Evolutionary conservation across 2,329 filamentous ascomycete species (phyloP).

Genomic region (Dactylellina cionopaga): DNA sequence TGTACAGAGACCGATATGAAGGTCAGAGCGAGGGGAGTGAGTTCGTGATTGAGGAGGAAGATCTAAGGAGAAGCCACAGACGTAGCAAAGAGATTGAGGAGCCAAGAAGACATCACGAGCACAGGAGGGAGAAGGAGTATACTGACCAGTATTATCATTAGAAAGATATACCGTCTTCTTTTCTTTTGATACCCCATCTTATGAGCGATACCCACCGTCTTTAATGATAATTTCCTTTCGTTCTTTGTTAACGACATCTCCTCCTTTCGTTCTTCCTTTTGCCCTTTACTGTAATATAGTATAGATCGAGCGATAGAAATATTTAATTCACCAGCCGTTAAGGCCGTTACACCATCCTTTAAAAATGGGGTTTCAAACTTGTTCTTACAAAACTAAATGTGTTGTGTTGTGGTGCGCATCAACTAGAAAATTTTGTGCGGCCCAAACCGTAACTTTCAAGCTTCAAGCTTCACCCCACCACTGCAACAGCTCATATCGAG

Average conservation of each 20-base stretch:
- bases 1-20: constrained; percentile 73
- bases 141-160: constrained; percentile 3
- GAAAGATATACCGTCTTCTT: not conserved
- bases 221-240: too few relatives aligned
- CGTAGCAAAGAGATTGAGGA: constrained; percentile 15
- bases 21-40: constrained; percentile 58
- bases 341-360: too few relatives aligned
- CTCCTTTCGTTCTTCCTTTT: too few relatives aligned
- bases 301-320: too few relatives aligned
- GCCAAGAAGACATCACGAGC: not conserved
- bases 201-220: constrained; percentile 9
- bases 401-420: constrained; percentile 34
- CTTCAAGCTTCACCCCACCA: not conserved
- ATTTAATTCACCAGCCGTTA: too few relatives aligned
- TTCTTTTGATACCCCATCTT: not conserved
- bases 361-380: too few relatives aligned
- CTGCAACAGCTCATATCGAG: not conserved
- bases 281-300: not conserved
- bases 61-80: not conserved
- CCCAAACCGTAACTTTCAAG: constrained; percentile 7
- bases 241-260: too few relatives aligned
- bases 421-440: constrained; percentile 39
- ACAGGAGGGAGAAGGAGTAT: constrained; percentile 1
- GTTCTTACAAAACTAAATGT: not conserved
- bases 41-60: constrained; percentile 57